Base-by-base conservation (phyloP, 768 basidiomycete genomes). In the Dentipellis fragilis region DNA sequence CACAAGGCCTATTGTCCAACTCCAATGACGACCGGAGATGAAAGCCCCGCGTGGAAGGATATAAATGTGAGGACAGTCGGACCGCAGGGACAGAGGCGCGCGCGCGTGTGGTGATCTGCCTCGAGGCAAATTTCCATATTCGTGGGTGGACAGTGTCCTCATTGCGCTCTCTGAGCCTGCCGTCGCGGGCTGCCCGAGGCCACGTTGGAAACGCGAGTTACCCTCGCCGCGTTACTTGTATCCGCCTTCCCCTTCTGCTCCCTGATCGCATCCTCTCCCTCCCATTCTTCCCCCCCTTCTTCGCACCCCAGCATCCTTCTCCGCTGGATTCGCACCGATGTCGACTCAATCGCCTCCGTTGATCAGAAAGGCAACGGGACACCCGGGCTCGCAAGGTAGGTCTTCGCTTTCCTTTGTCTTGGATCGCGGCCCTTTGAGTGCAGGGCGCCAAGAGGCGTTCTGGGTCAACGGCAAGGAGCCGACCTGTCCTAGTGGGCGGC, bases 181-280 rank as follows among this genome's bases (percentile, higher is more conserved):
- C 58, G 39, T 52, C 54, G 56, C 59, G 56, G 58, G 56, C 54
- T 61, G 42, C 47, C 55, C 11, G 49, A 56, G 54, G 58, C 60
- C 60, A 61, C 60, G 60, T 59, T 61, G 60, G 60, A 61, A 61
- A 61, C 58, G 60, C 60, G 60, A 12, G 60, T 61, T 57, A 46
- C 52, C 50, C 47, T 59, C 52, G 53, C 57, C 55, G 58, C 29
- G 22, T 51, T 61, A 61, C 60, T 59, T 59, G 55, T 51, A 55
- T 55, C 50, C 54, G 55, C 36, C 55, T 51, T 48, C 60, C 50
- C 51, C 51, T 57, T 54, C 58, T 53, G 56, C 58, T 50, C 54
- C 38, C 56, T 39, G 38, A 55, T 52, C 51, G 52, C 49, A 56
- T 59, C 58, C 55, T 59, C 55, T 56, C 38, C 53, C 56, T 53